Evolutionary conservation across 2,329 filamentous ascomycete genomes (phyloP).

Genomic region (Colletotrichum plurivorum): DNA sequence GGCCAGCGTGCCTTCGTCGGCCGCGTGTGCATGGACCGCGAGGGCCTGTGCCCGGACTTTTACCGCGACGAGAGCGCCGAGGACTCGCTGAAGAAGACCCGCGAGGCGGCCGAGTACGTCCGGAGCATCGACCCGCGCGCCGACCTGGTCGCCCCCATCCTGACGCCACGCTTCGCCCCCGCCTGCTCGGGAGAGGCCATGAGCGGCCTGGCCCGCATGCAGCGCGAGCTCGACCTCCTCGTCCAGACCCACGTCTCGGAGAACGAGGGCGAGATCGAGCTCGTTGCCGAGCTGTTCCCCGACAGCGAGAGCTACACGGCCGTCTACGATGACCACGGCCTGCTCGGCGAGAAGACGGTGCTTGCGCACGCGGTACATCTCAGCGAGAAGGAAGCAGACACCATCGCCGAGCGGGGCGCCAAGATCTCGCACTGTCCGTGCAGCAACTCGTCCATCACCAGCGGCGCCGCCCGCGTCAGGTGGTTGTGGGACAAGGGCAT

Average conservation of each 20-base stretch:
- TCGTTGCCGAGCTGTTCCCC: slow-evolving; percentile 81
- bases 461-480: slow-evolving; percentile 82
- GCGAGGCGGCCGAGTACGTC: slow-evolving; percentile 76
- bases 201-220: slow-evolving; percentile 73
- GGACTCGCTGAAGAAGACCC: slow-evolving; percentile 69
- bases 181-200: slow-evolving; percentile 74
- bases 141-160: slow-evolving; percentile 80
- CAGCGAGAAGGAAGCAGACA: slow-evolving; percentile 72
- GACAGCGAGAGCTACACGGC: slow-evolving; percentile 74
- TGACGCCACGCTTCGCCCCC: slow-evolving; percentile 82
- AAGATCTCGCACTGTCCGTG: slow-evolving; percentile 90
- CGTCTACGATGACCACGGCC: slow-evolving; percentile 81
- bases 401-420: slow-evolving; percentile 73
- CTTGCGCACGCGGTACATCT: slow-evolving; percentile 90
- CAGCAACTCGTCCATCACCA: slow-evolving; percentile 86
- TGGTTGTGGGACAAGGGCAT: slow-evolving; percentile 81
- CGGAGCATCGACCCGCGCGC: slow-evolving; percentile 74
- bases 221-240: slow-evolving; percentile 73
- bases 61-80: slow-evolving; percentile 82
- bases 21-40: slow-evolving; percentile 92
- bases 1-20: slow-evolving; percentile 95
- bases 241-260: slow-evolving; percentile 94
- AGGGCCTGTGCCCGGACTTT: slow-evolving; percentile 75
- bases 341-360: slow-evolving; percentile 82
- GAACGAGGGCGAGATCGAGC: slow-evolving; percentile 79